Evolutionary conservation across 1,284 basidiomycete genomes (phyloP), one percentile per base, ranked within the genome.

Genomic region (Apiotrichum gracile): DNA sequence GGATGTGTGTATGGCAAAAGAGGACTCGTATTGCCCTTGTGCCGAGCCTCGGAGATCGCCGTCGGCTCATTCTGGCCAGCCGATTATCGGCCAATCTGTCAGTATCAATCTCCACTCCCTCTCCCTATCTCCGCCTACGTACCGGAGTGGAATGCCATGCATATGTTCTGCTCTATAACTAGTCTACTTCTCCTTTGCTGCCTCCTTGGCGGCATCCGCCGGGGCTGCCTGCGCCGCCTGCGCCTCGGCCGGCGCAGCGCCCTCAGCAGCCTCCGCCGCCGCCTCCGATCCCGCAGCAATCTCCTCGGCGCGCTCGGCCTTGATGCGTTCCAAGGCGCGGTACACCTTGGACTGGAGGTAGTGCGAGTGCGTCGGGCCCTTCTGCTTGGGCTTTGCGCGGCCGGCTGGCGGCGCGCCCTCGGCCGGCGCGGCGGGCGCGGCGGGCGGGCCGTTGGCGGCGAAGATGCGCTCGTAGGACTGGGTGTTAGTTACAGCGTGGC

Each of bases 301-400:
- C 58, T 57, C 54, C 22, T 40, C 45, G 4, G 50, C 59, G n/a
- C 54, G 57, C 61, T 75, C 75, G 22, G 72, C 73, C 63, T 73
- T 70, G 69, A 98, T 86, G 74, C 96, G 84, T 77, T 97, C 92
- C 55, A 86, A 83, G 21, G 96, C 94, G 45, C 94, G 84, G 43
- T 92, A 85, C 21, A 99, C 88, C 78, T 99, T 99, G 53, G 90
- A 93, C 73, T 97, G 93, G 25, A 98, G 80, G 77, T 98, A 98
- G 74, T 91, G 88, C 33, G 88, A 90, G 72, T 90, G 67, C 47
- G 68, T 66, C 21, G 67, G 63, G 19, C 60, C 62, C 61, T 69
- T 68, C 22, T 55, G 53, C 53, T 65, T 60, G 31, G 58, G 34
- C 52, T 51, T 57, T 29, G 45, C n/a, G 31, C 51, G 42, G 37